Evolutionary conservation across 192 early-diverging fungal genomes (phyloP).

Genomic region (Haplosporangium gracile): DNA sequence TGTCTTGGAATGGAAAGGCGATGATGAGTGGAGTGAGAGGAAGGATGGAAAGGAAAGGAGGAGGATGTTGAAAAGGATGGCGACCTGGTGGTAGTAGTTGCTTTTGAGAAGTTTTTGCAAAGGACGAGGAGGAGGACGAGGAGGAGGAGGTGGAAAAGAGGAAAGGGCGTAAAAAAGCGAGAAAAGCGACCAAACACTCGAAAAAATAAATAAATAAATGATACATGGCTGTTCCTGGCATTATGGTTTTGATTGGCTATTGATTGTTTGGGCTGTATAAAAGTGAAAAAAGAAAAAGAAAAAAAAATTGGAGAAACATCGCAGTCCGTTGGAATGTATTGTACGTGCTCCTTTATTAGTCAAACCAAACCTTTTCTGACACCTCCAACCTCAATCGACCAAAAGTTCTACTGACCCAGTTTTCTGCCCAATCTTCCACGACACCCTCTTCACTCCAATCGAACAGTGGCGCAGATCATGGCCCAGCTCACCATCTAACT

Average conservation of each 20-base stretch:
- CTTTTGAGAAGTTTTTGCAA: background rate
- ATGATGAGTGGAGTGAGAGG: background rate
- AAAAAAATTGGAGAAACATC: no score
- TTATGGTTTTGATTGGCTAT: no score
- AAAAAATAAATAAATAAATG: background rate
- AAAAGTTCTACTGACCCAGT: conserved; percentile 26
- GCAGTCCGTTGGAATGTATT: background rate
- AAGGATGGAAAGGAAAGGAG: background rate
- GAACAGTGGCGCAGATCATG: conserved; percentile 35
- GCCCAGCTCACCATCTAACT: conserved; percentile 15
- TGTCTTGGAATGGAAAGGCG: background rate
- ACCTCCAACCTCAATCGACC: background rate
- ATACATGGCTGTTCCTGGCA: no score
- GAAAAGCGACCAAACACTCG: background rate
- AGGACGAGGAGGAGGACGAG: background rate
- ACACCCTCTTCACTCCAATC: conserved; percentile 19
- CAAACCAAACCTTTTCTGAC: background rate
- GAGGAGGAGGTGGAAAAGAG: background rate
- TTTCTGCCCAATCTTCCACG: conserved; percentile 44
- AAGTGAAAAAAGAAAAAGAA: no score
- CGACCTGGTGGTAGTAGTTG: background rate
- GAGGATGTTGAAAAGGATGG: background rate
- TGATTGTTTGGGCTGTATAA: no score
- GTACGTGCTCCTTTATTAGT: background rate
- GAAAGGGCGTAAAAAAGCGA: background rate